Evolutionary conservation across 139 green algal genomes (phyloP).

Genomic region (Auxenochlorella pyrenoidosa): DNA sequence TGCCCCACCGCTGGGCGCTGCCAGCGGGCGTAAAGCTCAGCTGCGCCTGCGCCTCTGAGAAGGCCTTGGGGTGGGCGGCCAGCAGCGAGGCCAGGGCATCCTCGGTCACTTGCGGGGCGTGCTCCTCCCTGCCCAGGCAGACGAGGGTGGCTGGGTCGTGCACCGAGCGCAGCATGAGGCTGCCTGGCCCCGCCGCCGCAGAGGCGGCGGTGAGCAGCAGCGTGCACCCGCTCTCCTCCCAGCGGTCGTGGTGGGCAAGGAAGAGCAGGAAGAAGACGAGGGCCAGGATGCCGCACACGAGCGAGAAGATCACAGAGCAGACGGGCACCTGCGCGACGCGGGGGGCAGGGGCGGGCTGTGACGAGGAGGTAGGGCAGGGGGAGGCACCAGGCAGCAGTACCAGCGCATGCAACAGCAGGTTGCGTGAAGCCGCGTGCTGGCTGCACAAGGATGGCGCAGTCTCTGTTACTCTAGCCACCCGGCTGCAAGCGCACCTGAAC

Average conservation of each 20-base stretch:
- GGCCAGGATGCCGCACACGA: background rate
- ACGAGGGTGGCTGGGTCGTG: background rate
- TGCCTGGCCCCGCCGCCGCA: background rate
- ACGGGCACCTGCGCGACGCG: background rate
- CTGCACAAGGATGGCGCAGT: too few relatives aligned
- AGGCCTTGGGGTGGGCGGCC: background rate
- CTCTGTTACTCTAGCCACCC: too few relatives aligned
- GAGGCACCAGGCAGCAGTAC: too few relatives aligned
- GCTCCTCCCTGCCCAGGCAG: background rate
- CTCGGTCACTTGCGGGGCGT: background rate
- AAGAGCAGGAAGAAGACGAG: slow-evolving; percentile 8
- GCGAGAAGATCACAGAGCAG: background rate
- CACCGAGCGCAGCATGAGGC: background rate
- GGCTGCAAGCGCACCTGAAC: background rate
- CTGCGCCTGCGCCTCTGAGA: background rate
- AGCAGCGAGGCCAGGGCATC: background rate
- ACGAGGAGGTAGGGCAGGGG: too few relatives aligned
- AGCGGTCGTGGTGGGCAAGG: background rate
- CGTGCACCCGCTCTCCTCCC: background rate
- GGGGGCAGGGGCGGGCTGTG: too few relatives aligned
- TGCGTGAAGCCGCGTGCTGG: too few relatives aligned
- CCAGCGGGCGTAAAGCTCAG: slow-evolving; percentile 3
- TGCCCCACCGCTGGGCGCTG: background rate
- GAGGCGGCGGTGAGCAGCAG: background rate
- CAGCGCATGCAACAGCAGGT: too few relatives aligned